Evolutionary conservation across 306 rosid species (phyloP).

Genomic region (Psophocarpus tetragonolobus): DNA sequence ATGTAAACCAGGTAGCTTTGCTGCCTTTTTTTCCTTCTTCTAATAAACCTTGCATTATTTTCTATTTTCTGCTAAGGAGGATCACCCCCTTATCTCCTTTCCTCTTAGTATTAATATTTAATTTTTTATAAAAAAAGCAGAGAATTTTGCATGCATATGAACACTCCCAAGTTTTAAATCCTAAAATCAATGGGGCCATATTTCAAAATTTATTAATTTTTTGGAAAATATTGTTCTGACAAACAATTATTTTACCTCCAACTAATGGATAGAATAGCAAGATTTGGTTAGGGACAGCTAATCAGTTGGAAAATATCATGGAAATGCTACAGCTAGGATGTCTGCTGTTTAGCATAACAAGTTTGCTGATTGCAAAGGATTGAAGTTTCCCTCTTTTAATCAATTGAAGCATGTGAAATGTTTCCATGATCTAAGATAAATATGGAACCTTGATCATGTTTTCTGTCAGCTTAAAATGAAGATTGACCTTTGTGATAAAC

Average conservation of each 20-base stretch:
- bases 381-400: not conserved
- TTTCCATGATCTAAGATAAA: not conserved
- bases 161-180: conserved; percentile 19
- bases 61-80: conserved; percentile 6
- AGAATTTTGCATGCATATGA: not conserved
- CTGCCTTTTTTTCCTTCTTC: not conserved
- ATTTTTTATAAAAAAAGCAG: not conserved
- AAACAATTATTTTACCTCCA: not conserved
- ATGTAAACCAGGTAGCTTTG: conserved; percentile 10
- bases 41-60: not conserved
- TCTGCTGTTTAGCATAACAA: not conserved
- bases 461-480: conserved; percentile 7
- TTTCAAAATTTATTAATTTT: conserved; percentile 1
- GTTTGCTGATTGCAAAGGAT: not conserved
- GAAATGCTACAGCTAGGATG: not conserved
- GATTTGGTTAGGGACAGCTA: not conserved
- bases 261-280: not conserved
- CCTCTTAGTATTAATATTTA: not conserved
- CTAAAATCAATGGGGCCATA: not conserved
- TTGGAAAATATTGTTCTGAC: not conserved
- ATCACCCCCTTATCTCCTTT: not conserved
- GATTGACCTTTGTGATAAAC: not conserved
- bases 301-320: not conserved
- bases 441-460: not conserved
- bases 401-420: not conserved